A percentile compares a stretch with the other conserved stretches of the same genome.
Evolutionary conservation across 441 rosid species (phyloP).

Genomic region (Mallotus repandus): DNA sequence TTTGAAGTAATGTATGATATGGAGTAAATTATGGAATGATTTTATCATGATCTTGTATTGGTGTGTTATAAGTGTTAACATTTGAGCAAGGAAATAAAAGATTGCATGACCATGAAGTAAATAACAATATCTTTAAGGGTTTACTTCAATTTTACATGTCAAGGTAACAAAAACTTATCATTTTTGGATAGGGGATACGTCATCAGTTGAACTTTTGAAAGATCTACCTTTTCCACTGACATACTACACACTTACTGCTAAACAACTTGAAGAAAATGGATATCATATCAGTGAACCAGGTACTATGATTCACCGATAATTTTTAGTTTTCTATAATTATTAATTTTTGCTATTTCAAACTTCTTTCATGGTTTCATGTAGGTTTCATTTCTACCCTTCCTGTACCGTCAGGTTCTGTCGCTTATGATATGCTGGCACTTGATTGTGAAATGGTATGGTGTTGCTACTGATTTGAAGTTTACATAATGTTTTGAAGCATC

Average conservation of each 20-base stretch:
- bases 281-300: slow-evolving; percentile 64
- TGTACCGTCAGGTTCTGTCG: slow-evolving; percentile 57
- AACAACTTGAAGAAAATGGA: slow-evolving; percentile 81
- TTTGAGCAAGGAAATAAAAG: neutral
- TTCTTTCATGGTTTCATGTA: slow-evolving; percentile 29
- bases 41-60: neutral
- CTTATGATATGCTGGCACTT: slow-evolving; percentile 69
- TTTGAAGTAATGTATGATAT: neutral
- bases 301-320: slow-evolving; percentile 23
- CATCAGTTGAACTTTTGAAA: slow-evolving; percentile 42
- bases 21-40: neutral
- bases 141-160: neutral
- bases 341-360: slow-evolving; percentile 7
- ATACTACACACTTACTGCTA: slow-evolving; percentile 69
- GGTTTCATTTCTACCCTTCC: slow-evolving; percentile 71
- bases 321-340: neutral
- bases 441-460: slow-evolving; percentile 94
- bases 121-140: neutral
- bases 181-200: slow-evolving; percentile 28
- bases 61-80: neutral
- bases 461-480: neutral
- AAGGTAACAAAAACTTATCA: slow-evolving; percentile 20
- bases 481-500: neutral
- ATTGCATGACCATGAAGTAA: neutral
- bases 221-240: slow-evolving; percentile 74